Conservation (phyloP, 352 stramenopile species). For the Pythium brachiatum region DNA sequence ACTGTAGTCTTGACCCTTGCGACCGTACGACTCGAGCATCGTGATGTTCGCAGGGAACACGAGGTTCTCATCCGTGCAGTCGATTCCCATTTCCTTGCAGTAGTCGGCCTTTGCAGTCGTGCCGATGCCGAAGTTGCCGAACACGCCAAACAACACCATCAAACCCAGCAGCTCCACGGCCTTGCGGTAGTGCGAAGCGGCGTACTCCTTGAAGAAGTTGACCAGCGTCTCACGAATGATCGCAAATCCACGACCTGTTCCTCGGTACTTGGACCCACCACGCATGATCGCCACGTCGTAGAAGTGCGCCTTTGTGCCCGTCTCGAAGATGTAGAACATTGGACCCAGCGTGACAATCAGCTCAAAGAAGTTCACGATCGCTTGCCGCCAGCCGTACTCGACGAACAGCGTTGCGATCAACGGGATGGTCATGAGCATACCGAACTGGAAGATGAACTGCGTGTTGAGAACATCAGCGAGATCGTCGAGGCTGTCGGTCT, state of each 20-base stretch:
- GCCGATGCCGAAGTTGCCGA: conserved; percentile 78
- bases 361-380: conserved; percentile 78
- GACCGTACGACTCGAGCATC: conserved; percentile 72
- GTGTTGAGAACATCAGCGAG: conserved; percentile 80
- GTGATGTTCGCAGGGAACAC: conserved; percentile 68
- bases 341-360: conserved; percentile 78
- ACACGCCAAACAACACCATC: conserved; percentile 82
- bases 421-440: conserved; percentile 86
- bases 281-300: conserved; percentile 87
- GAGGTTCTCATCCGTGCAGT: conserved; percentile 50
- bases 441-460: conserved; percentile 88
- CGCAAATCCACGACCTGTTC: conserved; percentile 78
- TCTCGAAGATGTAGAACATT: conserved; percentile 89
- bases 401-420: conserved; percentile 82
- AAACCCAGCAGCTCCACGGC: conserved; percentile 74
- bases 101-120: conserved; percentile 49
- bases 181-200: conserved; percentile 80
- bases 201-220: conserved; percentile 87
- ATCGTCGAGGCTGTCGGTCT: conserved; percentile 68
- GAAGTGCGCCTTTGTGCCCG: conserved; percentile 81
- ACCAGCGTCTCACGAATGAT: conserved; percentile 84
- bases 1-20: conserved; percentile 84
- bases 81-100: conserved; percentile 46
- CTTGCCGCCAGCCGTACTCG: conserved; percentile 82
- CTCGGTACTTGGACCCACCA: conserved; percentile 83